A percentile compares a stretch with the other conserved stretches of the same genome.
phyloP scores from a whole-genome alignment of 257 asterid genomes.

The Lycium ferocissimum region DNA sequence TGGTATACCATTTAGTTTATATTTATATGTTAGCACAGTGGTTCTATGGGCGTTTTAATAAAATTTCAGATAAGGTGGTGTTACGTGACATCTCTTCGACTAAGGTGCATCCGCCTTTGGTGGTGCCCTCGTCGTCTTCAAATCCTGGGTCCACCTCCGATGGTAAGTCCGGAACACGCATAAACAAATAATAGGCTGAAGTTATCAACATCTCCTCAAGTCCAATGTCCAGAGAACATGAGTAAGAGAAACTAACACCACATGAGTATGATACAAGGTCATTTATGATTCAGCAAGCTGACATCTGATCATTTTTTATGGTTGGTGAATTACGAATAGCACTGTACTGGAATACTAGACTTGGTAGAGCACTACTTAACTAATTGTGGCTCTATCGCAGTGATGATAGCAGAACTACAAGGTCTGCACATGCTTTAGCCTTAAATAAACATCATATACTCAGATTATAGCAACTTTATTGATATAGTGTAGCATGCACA shows the following conservation, averaged over 20 bases:
- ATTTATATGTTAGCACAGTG: no score
- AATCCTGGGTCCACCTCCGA: no score
- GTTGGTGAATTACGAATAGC: background rate
- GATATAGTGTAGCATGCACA: background rate
- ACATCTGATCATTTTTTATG: background rate
- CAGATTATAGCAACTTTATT: background rate
- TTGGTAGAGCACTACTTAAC: background rate
- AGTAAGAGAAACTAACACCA: background rate
- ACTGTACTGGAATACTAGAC: background rate
- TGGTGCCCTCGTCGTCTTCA: no score
- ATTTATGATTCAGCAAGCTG: background rate
- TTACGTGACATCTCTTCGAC: no score
- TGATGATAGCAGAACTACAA: background rate
- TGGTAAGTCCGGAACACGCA: background rate
- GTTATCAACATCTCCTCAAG: background rate
- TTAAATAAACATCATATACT: background rate
- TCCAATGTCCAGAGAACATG: background rate
- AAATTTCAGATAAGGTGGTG: no score
- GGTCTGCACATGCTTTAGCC: slow-evolving; percentile 10
- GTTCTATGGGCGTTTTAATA: no score
- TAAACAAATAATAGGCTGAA: background rate
- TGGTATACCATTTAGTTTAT: no score
- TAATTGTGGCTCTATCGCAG: background rate
- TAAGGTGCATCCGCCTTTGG: no score
- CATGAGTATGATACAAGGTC: background rate